Evolutionary conservation across 495 filamentous ascomycete genomes (phyloP).

Genomic region (Podospora fimiseda): DNA sequence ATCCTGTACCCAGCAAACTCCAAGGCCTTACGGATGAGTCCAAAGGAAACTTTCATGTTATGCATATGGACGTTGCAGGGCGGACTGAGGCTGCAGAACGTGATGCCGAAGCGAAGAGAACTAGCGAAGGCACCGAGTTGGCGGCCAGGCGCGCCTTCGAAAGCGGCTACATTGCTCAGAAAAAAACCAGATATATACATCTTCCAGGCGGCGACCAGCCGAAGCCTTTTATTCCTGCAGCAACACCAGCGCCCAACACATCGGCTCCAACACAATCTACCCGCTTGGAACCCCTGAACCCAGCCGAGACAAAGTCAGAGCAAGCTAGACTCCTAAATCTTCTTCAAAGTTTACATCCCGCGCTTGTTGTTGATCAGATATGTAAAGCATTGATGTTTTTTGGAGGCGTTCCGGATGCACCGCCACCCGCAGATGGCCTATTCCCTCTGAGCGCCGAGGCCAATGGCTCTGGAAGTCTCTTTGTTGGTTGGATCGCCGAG

Average conservation of each 20-base stretch:
- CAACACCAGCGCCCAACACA: not conserved
- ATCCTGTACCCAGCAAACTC: slow-evolving; percentile 51
- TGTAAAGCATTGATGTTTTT: slow-evolving; percentile 54
- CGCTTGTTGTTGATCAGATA: slow-evolving; percentile 50
- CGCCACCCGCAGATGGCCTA: slow-evolving; percentile 42
- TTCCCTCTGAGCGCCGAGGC: slow-evolving; percentile 50
- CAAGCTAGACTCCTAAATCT: slow-evolving; percentile 50
- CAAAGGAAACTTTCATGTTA: slow-evolving; percentile 52
- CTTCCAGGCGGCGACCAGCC: slow-evolving; percentile 19
- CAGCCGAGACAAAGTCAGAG: slow-evolving; percentile 47
- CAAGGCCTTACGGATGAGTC: slow-evolving; percentile 53
- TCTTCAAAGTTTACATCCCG: slow-evolving; percentile 44
- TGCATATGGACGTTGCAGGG: slow-evolving; percentile 47
- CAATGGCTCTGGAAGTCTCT: slow-evolving; percentile 48
- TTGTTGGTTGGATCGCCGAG: slow-evolving; percentile 53
- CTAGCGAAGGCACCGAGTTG: slow-evolving; percentile 49
- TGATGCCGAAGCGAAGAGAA: slow-evolving; percentile 48
- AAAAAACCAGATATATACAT: slow-evolving; percentile 38
- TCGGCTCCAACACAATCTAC: slow-evolving; percentile 3
- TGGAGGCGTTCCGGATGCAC: slow-evolving; percentile 50
- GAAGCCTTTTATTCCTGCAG: slow-evolving; percentile 20
- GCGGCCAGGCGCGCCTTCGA: slow-evolving; percentile 46
- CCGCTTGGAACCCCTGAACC: slow-evolving; percentile 29
- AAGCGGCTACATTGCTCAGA: slow-evolving; percentile 45
- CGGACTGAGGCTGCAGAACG: slow-evolving; percentile 40